These are phyloP conservation scores for Trichoderma koningii DNA, from an alignment of 2,329 filamentous ascomycete species.

Conservation along the genomic window DNA sequence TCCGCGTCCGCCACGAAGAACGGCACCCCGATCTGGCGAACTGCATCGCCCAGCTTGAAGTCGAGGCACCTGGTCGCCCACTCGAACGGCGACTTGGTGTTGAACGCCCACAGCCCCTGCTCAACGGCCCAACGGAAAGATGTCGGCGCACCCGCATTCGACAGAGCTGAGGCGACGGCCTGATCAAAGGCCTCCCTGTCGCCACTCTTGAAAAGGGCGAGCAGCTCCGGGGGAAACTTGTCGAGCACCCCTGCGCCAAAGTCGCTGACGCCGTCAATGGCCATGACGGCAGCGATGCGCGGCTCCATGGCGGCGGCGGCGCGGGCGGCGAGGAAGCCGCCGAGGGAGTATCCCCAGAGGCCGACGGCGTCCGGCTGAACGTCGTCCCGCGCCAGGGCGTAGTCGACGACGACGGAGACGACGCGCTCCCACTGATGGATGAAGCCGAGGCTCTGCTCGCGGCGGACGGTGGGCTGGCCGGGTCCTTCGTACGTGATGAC, in stretches of 20 bases:
- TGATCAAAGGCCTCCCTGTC: constrained; percentile 31
- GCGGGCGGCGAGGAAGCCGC: constrained; percentile 44
- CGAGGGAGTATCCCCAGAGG: constrained; percentile 46
- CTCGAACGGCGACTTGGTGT: constrained; percentile 32
- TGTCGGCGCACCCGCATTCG: constrained; percentile 23
- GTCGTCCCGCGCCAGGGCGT: constrained; percentile 34
- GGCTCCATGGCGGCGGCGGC: constrained; percentile 50
- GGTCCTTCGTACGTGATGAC: constrained; percentile 50
- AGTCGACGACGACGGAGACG: constrained; percentile 46
- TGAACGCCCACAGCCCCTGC: constrained; percentile 37
- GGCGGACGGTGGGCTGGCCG: constrained; percentile 46
- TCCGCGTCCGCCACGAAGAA: constrained; percentile 34
- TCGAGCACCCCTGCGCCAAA: constrained; percentile 29
- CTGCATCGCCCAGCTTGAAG: constrained; percentile 26
- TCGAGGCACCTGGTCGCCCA: constrained; percentile 28
- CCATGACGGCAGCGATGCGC: constrained; percentile 45
- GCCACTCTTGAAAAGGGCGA: not conserved
- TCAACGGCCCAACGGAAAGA: constrained; percentile 33
- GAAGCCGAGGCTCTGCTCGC: constrained; percentile 47
- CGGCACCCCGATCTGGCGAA: constrained; percentile 33
- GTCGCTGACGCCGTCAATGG: constrained; percentile 45
- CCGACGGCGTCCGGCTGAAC: constrained; percentile 41
- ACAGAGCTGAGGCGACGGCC: constrained; percentile 5
- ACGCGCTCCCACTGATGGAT: constrained; percentile 49
- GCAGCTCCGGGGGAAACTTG: constrained; percentile 19